These are phyloP conservation scores for Magnolia officinalis DNA, from an alignment of 164 flowering plant species.

Conservation along the genomic window DNA sequence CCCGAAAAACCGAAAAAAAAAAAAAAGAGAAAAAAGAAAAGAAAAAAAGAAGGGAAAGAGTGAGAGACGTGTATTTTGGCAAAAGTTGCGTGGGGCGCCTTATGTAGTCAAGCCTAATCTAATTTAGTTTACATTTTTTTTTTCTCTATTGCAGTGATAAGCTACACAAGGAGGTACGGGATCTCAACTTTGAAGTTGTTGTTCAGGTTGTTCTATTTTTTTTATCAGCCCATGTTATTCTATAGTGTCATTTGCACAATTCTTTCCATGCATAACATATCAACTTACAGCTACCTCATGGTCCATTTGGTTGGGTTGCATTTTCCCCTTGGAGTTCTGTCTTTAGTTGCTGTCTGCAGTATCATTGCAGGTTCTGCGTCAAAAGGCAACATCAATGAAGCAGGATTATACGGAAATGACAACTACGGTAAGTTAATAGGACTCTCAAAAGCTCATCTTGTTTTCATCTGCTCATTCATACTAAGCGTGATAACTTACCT, in stretches of 20 bases:
- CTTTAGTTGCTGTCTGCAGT: conserved; percentile 33
- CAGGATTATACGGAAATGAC: conserved; percentile 91
- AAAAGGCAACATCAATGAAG: conserved; percentile 98
- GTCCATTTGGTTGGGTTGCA: background rate
- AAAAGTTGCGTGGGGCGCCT: background rate
- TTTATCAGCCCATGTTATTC: conserved; percentile 6
- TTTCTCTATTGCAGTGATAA: conserved; percentile 65
- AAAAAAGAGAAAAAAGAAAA: too few relatives aligned
- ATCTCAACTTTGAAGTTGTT: conserved; percentile 97
- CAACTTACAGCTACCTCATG: background rate
- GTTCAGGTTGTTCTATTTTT: conserved; percentile 80
- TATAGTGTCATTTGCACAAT: background rate
- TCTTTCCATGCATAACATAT: background rate
- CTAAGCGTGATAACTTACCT: too few relatives aligned
- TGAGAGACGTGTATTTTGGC: background rate
- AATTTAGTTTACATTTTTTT: background rate
- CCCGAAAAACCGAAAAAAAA: too few relatives aligned
- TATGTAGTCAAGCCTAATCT: background rate
- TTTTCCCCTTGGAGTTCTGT: conserved; percentile 1
- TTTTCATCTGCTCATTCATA: background rate
- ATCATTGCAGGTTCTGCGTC: conserved; percentile 86
- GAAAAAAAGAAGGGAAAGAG: too few relatives aligned
- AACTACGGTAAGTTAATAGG: conserved; percentile 53
- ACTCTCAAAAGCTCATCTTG: background rate
- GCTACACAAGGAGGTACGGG: conserved; percentile 87